phyloP scores from a whole-genome alignment of 768 basidiomycete genomes.

The Boletus sensibilis region DNA sequence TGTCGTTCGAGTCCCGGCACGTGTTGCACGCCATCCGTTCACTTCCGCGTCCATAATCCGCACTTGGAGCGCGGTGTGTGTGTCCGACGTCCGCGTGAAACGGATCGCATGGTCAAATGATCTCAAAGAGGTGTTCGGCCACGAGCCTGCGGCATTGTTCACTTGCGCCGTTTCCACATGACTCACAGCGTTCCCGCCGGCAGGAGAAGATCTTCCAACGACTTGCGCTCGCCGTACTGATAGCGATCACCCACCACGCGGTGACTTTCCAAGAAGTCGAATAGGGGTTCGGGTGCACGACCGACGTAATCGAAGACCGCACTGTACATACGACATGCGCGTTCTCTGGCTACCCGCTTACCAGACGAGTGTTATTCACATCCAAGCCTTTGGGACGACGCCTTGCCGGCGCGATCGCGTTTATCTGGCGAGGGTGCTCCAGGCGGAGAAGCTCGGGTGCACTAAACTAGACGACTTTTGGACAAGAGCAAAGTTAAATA shows the following conservation, averaged over 20 bases:
- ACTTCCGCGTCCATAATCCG: slow-evolving; percentile 23
- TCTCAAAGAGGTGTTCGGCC: not conserved
- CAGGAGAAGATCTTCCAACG: not conserved
- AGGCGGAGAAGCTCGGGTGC: not conserved
- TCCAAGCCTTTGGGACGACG: not conserved
- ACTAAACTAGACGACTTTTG: not conserved
- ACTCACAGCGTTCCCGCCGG: not conserved
- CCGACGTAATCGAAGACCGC: slow-evolving; percentile 22
- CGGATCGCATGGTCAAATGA: slow-evolving; percentile 9
- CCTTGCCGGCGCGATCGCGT: not conserved
- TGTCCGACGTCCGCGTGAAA: not conserved
- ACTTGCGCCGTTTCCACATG: not conserved
- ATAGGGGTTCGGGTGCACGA: not conserved
- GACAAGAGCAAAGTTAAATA: not conserved
- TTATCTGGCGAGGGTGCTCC: not conserved
- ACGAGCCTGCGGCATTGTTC: not conserved
- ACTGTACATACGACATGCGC: not conserved
- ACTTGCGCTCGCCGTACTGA: not conserved
- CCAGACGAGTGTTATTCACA: not conserved
- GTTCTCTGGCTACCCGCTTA: slow-evolving; percentile 2
- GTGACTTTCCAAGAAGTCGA: not conserved
- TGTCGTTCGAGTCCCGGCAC: slow-evolving; percentile 8
- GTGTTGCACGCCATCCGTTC: slow-evolving; percentile 13
- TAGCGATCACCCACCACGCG: not conserved
- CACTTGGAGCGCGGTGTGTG: not conserved